phyloP scores from a whole-genome alignment of 2,329 filamentous ascomycete species.

The Chaetomiaceae sp. region DNA sequence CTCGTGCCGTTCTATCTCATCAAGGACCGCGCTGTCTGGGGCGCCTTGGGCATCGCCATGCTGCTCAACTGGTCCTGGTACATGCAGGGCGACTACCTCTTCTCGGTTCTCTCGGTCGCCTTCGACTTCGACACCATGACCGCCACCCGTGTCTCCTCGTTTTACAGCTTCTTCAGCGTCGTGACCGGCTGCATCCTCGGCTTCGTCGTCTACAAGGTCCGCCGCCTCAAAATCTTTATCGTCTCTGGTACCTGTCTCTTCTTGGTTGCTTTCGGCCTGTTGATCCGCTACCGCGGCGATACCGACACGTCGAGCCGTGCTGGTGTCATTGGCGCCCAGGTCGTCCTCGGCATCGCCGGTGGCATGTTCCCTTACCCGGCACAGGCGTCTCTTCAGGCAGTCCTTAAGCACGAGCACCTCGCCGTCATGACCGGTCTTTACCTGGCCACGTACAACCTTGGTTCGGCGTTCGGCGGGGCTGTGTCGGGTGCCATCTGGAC shows the following conservation, averaged over 20 bases:
- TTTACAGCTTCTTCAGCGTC: constrained; percentile 57
- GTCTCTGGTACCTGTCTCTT: constrained; percentile 56
- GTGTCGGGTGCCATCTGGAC: constrained; percentile 61
- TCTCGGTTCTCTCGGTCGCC: constrained; percentile 56
- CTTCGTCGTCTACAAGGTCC: constrained; percentile 52
- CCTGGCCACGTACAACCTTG: constrained; percentile 60
- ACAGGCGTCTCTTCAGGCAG: constrained; percentile 42
- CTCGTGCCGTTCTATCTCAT: constrained; percentile 58
- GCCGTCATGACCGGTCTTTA: constrained; percentile 62
- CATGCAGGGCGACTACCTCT: constrained; percentile 61
- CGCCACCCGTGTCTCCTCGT: constrained; percentile 55
- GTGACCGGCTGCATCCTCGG: constrained; percentile 55
- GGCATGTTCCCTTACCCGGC: constrained; percentile 56
- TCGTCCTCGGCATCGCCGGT: constrained; percentile 59
- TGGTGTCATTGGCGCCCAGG: constrained; percentile 59
- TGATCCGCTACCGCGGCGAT: constrained; percentile 60
- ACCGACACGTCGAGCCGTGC: constrained; percentile 42
- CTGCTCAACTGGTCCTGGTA: constrained; percentile 57
- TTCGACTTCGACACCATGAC: constrained; percentile 55
- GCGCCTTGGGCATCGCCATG: constrained; percentile 54
- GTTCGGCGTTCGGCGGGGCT: constrained; percentile 55
- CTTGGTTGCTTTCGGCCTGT: constrained; percentile 60
- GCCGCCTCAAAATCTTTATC: constrained; percentile 61
- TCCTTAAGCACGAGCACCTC: constrained; percentile 47
- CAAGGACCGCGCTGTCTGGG: constrained; percentile 62